Base-by-base conservation (phyloP, 768 basidiomycete species). In the Mycena kentingensis region DNA sequence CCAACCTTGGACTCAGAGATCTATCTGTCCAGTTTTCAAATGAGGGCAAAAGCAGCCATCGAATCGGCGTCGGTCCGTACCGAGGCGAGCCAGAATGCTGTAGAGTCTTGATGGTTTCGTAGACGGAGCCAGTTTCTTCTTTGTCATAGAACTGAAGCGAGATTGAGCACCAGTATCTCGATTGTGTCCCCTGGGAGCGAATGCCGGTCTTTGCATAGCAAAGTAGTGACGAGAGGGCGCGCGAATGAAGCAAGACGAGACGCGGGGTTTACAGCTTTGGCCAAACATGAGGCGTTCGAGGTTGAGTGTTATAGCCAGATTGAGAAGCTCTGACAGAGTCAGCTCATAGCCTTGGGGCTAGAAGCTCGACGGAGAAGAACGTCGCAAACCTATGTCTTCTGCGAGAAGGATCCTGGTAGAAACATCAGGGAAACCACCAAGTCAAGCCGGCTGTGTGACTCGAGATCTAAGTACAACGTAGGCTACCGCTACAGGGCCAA, bases 401-500 rank as follows among this genome's bases (percentile, higher is more conserved):
- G 38, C 26, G 27, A 29, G 55, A 52, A 57, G 11, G 54, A 55
- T 52, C 53, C 52, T 47, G 28, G 24, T 53, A 60, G 57, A 60
- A 66, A 61, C 31, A 47, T 39, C 49, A 59, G 51, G 52, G 58
- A 58, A 57, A 53, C 51, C 36, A 58, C 60, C 70, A 67, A 63
- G 67, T n/a, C n/a, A n/a, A n/a, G n/a, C n/a, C n/a, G 67, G 66
- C 63, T 52, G 43, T 52, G 50, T 46, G 54, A 49, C 47, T 58
- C 53, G 42, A 49, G 24, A 19, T 11, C 12, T n/a, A 19, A 50
- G 37, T 52, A 52, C 58, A 52, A 50, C 48, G 32, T 53, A 56
- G 38, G 47, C 24, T 35, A 52, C 47, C 52, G 55, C 66, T 85
- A 93, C 75, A 93, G 73, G 31, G 91, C 87, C 67, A 98, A 73